phyloP scores from a whole-genome alignment of 2,329 filamentous ascomycete genomes.

The Colletotrichum musae region DNA sequence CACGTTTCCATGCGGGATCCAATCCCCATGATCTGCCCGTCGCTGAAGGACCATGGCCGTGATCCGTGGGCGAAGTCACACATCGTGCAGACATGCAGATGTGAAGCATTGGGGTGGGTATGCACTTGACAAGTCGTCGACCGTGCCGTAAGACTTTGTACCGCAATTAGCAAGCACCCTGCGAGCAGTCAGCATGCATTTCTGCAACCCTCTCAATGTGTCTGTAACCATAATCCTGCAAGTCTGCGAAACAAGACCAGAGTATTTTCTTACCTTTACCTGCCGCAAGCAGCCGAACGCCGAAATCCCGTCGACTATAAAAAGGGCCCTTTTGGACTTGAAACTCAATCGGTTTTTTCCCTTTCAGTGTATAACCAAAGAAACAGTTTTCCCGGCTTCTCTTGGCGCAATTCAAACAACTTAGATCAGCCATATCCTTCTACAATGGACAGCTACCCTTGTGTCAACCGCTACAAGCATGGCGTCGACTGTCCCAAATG shows the following conservation, averaged over 20 bases:
- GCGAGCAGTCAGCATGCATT: slow-evolving; percentile 31
- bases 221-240: slow-evolving; percentile 17
- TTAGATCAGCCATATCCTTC: neutral
- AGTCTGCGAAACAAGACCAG: neutral
- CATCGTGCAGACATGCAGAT: slow-evolving; percentile 22
- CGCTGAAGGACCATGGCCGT: slow-evolving; percentile 2
- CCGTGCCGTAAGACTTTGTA: neutral
- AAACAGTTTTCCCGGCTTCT: neutral
- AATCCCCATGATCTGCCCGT: slow-evolving; percentile 16
- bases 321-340: slow-evolving; percentile 14
- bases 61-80: slow-evolving; percentile 16
- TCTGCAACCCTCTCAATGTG: slow-evolving; percentile 15
- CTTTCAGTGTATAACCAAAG: slow-evolving; percentile 6
- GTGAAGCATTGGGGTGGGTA: slow-evolving; percentile 16
- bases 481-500: slow-evolving; percentile 38
- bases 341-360: neutral
- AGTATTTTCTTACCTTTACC: slow-evolving; percentile 16
- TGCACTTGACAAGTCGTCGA: neutral
- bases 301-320: slow-evolving; percentile 27
- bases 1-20: slow-evolving; percentile 24
- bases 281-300: slow-evolving; percentile 6
- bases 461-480: slow-evolving; percentile 39
- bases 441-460: slow-evolving; percentile 37
- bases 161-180: slow-evolving; percentile 33
- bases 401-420: neutral